Evolutionary conservation across 2,329 filamentous ascomycete species (phyloP).

Genomic region (Pseudocercospora vitis): DNA sequence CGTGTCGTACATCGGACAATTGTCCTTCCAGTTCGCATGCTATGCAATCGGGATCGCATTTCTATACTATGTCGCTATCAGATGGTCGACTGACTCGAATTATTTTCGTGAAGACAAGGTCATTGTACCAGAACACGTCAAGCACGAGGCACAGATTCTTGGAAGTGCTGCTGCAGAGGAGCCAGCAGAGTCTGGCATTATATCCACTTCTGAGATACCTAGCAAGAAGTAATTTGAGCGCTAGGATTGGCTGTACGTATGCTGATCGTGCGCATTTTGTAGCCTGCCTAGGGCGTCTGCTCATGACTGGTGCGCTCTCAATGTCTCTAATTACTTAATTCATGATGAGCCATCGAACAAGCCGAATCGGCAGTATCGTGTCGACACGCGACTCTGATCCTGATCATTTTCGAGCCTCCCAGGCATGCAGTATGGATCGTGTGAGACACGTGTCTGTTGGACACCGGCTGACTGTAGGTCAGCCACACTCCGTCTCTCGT

Average conservation of each 20-base stretch:
- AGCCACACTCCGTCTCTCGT: not conserved
- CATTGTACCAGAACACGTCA: slow-evolving; percentile 14
- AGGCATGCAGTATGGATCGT: not conserved
- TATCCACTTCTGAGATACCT: not conserved
- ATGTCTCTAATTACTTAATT: not conserved
- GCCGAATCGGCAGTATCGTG: slow-evolving; percentile 4
- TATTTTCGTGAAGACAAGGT: slow-evolving; percentile 13
- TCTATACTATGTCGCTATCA: slow-evolving; percentile 8
- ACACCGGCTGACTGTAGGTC: not conserved
- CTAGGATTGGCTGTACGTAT: too few species aligned
- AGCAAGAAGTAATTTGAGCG: not conserved
- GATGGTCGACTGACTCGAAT: slow-evolving; percentile 9
- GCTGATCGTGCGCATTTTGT: too few species aligned
- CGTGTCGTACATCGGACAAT: slow-evolving; percentile 5
- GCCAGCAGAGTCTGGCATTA: not conserved
- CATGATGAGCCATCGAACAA: not conserved
- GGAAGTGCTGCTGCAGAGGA: not conserved
- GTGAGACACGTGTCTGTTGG: too few species aligned
- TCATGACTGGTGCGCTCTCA: not conserved
- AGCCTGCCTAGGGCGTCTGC: too few species aligned
- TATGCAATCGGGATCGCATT: slow-evolving; percentile 9
- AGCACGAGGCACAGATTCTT: slow-evolving; percentile 6
- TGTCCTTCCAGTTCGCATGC: slow-evolving; percentile 8
- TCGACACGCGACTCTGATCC: slow-evolving; percentile 1
- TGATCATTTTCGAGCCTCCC: not conserved